Evolutionary conservation across 225 moss, liverwort and hornwort genomes (phyloP).

Genomic region (Marchantia polymorpha): DNA sequence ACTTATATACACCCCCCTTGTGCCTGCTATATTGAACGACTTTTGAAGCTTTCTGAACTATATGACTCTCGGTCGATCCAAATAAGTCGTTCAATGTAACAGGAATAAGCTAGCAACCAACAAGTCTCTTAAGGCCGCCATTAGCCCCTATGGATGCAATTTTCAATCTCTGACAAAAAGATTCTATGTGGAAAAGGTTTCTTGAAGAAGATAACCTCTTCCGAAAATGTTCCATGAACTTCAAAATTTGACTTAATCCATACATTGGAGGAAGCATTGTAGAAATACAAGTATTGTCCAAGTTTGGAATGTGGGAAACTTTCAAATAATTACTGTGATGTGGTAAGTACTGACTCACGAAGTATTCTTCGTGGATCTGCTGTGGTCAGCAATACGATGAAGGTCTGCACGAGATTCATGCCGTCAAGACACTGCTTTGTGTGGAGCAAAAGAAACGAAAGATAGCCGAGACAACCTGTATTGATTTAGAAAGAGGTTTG

Average conservation of each 20-base stretch:
- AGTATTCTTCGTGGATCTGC: neutral
- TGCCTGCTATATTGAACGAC: neutral
- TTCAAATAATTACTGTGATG: neutral
- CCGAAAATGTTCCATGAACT: no score
- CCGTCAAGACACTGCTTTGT: conserved; percentile 16
- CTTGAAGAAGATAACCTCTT: no score
- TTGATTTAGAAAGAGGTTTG: conserved; percentile 29
- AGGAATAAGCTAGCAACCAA: neutral
- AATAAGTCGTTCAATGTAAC: neutral
- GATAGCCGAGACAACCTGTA: conserved; percentile 12
- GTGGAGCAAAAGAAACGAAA: conserved; percentile 11
- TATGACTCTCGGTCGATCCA: no score
- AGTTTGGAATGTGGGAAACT: neutral
- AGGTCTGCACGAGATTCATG: conserved; percentile 7
- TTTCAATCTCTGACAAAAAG: no score
- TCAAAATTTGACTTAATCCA: neutral
- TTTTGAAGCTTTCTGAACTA: neutral
- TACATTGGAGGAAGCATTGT: neutral
- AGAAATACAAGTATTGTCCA: neutral
- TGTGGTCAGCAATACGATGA: conserved; percentile 21
- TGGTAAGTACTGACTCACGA: neutral
- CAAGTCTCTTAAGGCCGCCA: no score
- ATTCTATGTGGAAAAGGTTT: no score
- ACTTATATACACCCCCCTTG: neutral
- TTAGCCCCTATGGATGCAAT: no score